Percentiles rank a stretch among this genome's conserved stretches.
phyloP scores from a whole-genome alignment of 306 rosid species.

The Lathyrus sativus region DNA sequence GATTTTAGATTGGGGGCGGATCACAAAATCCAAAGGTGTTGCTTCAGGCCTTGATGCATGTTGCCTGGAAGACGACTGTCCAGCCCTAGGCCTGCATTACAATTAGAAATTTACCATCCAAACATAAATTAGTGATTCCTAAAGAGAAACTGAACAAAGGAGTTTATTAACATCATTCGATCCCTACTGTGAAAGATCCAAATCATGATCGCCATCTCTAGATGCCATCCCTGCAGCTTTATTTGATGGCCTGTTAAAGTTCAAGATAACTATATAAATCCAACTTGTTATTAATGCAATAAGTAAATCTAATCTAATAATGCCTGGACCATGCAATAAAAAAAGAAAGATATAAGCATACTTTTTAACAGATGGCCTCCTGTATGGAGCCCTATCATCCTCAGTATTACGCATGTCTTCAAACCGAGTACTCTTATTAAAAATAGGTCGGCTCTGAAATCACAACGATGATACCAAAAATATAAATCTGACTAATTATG shows the following conservation, averaged over 20 bases:
- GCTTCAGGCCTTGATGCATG: constrained; percentile 93
- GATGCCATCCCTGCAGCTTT: constrained; percentile 85
- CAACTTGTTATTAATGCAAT: not conserved
- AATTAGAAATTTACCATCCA: constrained; percentile 27
- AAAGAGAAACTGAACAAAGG: constrained; percentile 7
- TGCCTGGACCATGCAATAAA: not conserved
- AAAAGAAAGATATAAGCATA: constrained; percentile 29
- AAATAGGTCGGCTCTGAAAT: constrained; percentile 92
- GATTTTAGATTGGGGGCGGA: constrained; percentile 91
- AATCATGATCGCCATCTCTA: constrained; percentile 91
- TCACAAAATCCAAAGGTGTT: constrained; percentile 88
- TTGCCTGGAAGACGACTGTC: constrained; percentile 82
- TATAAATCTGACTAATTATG: not conserved
- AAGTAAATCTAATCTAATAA: not conserved
- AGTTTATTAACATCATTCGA: constrained; percentile 15
- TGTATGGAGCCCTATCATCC: constrained; percentile 75
- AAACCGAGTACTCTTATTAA: constrained; percentile 92
- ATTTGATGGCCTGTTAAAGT: constrained; percentile 60
- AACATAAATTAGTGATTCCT: constrained; percentile 17
- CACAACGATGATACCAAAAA: constrained; percentile 14
- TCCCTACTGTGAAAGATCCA: constrained; percentile 86
- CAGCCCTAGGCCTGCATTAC: constrained; percentile 74
- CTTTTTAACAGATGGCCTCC: constrained; percentile 83
- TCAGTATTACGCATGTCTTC: constrained; percentile 86
- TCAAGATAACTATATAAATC: constrained; percentile 32